phyloP scores from a whole-genome alignment of 306 rosid genomes.

The Lathyrus tuberosus region DNA sequence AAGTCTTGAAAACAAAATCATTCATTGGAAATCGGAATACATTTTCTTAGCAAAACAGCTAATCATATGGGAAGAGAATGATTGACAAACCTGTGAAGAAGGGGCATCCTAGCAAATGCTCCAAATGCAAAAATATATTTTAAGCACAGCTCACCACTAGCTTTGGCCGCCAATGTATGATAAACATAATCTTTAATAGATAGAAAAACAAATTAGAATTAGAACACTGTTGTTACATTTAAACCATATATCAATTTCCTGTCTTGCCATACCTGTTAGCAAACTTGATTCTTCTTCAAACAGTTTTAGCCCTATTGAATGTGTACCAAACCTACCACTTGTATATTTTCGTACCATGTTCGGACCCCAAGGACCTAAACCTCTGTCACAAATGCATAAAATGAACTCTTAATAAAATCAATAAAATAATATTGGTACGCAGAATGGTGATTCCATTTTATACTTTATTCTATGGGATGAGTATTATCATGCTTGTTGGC shows the following conservation, averaged over 20 bases:
- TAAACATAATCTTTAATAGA: constrained; percentile 71
- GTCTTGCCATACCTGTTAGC: constrained; percentile 65
- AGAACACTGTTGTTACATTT: constrained; percentile 12
- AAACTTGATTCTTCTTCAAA: constrained; percentile 70
- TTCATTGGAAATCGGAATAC: neutral
- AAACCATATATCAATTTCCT: constrained; percentile 25
- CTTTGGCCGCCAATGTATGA: constrained; percentile 88
- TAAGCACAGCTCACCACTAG: constrained; percentile 91
- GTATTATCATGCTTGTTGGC: constrained; percentile 8
- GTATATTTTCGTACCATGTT: constrained; percentile 74
- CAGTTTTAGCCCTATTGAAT: constrained; percentile 63
- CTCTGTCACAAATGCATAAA: constrained; percentile 56
- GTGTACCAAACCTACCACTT: constrained; percentile 70
- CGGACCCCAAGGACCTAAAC: constrained; percentile 98
- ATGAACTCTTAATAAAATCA: constrained; percentile 16
- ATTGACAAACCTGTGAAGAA: constrained; percentile 66
- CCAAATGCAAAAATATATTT: constrained; percentile 85
- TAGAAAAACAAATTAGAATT: constrained; percentile 43
- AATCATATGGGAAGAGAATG: constrained; percentile 28
- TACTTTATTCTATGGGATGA: neutral
- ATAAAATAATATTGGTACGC: neutral
- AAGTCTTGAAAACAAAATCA: too few species aligned
- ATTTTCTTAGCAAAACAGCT: neutral
- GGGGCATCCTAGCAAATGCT: constrained; percentile 86
- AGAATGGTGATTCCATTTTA: constrained; percentile 18